phyloP scores from a whole-genome alignment of 768 basidiomycete species.

The Suillus placidus region DNA sequence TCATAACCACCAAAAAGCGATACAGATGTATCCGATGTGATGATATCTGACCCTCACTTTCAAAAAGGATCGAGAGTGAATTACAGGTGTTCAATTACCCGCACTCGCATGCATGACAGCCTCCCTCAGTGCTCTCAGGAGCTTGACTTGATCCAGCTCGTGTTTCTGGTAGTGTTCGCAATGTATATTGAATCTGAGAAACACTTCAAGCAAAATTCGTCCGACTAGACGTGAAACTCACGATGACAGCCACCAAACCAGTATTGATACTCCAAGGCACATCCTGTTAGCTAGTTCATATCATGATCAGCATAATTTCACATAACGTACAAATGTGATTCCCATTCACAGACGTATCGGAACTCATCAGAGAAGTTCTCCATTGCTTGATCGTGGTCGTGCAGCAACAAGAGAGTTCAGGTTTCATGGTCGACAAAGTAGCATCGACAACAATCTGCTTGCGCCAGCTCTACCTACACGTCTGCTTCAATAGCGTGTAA shows the following conservation, averaged over 20 bases:
- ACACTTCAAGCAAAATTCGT: not conserved
- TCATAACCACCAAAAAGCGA: constrained; percentile 11
- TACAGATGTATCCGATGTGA: constrained; percentile 7
- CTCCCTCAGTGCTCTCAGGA: not conserved
- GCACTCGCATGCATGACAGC: constrained; percentile 14
- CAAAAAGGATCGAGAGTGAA: not conserved
- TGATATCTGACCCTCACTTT: constrained; percentile 9
- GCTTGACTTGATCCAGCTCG: not conserved
- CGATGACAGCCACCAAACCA: constrained; percentile 20
- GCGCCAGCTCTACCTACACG: too few relatives aligned
- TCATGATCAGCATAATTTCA: not conserved
- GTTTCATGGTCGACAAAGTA: too few relatives aligned
- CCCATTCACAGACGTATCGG: too few relatives aligned
- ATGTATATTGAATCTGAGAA: not conserved
- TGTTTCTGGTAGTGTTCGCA: constrained; percentile 10
- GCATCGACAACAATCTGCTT: too few relatives aligned
- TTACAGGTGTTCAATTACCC: constrained; percentile 18
- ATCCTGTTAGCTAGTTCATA: not conserved
- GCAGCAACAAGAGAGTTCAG: too few relatives aligned
- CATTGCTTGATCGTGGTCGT: too few relatives aligned
- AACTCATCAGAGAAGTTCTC: too few relatives aligned
- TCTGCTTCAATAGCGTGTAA: too few relatives aligned
- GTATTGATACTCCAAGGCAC: constrained; percentile 22
- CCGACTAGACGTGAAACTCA: not conserved
- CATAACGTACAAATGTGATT: constrained; percentile 44